A percentile compares a stretch with the other conserved stretches of the same genome.
phyloP scores from a whole-genome alignment of 2,329 filamentous ascomycete species.

The Sclerotinia trifoliorum region DNA sequence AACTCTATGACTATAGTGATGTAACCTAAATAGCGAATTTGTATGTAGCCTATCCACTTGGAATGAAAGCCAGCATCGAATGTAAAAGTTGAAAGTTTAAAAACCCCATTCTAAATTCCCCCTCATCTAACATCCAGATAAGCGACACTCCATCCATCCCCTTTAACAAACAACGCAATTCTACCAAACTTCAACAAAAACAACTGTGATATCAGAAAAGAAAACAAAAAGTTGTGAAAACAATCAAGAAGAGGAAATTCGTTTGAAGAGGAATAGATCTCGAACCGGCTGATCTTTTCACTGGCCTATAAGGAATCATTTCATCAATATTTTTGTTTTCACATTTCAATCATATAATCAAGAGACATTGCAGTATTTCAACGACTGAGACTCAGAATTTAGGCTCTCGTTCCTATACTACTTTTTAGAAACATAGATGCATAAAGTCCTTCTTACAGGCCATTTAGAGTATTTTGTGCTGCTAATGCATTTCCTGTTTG shows the following conservation, averaged over 20 bases:
- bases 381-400: conserved; percentile 23
- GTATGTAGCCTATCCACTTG: neutral
- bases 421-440: neutral
- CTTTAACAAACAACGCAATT: neutral
- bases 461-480: conserved; percentile 37
- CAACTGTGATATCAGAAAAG: neutral
- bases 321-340: neutral
- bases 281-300: neutral
- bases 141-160: neutral
- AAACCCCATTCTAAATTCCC: neutral
- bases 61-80: neutral
- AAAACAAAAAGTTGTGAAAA: neutral
- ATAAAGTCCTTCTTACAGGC: conserved; percentile 22
- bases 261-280: neutral
- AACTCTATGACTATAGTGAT: neutral
- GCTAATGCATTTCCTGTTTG: conserved; percentile 36
- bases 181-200: neutral
- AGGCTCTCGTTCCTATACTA: conserved; percentile 20
- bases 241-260: neutral
- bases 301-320: neutral
- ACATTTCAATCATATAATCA: neutral
- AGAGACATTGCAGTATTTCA: conserved; percentile 13
- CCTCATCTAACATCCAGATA: neutral
- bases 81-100: neutral
- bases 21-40: neutral